Conservation (phyloP, 2,329 filamentous ascomycete species). For the Ophiostoma australiae region DNA sequence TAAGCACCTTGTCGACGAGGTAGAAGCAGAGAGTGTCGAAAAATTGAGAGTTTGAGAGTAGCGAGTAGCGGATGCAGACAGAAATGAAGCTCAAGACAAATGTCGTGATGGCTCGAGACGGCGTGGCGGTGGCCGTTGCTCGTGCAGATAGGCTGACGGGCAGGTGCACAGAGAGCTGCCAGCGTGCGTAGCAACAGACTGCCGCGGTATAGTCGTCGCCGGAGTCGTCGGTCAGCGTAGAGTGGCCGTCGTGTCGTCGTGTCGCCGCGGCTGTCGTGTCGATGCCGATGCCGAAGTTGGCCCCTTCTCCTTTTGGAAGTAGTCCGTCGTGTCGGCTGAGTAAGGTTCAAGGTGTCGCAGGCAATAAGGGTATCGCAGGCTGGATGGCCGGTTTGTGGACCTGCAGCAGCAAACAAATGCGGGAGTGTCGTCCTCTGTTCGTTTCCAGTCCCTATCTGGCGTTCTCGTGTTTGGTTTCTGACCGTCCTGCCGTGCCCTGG, state of each 20-base stretch:
- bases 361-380: too few relatives aligned
- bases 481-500: not conserved
- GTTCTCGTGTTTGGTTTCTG: not conserved
- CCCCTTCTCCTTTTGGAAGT: not conserved
- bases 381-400: slow-evolving; percentile 13
- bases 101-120: slow-evolving; percentile 20
- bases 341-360: not conserved
- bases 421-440: not conserved
- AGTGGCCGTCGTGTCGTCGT: not conserved
- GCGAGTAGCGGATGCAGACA: not conserved
- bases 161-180: not conserved
- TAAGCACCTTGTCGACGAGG: not conserved
- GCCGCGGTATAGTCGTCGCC: not conserved
- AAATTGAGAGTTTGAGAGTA: not conserved
- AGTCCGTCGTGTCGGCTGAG: not conserved
- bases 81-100: slow-evolving; percentile 3
- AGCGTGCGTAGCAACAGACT: not conserved
- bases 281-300: not conserved
- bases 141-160: not conserved
- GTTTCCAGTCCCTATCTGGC: slow-evolving; percentile 6
- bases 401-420: slow-evolving; percentile 11
- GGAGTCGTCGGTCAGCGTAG: not conserved
- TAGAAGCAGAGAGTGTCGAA: not conserved
- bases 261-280: not conserved
- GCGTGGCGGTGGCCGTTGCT: not conserved